Evolutionary conservation across 441 rosid species (phyloP), one percentile per base, ranked within the genome.

Genomic region (Adansonia rubrostipa): DNA sequence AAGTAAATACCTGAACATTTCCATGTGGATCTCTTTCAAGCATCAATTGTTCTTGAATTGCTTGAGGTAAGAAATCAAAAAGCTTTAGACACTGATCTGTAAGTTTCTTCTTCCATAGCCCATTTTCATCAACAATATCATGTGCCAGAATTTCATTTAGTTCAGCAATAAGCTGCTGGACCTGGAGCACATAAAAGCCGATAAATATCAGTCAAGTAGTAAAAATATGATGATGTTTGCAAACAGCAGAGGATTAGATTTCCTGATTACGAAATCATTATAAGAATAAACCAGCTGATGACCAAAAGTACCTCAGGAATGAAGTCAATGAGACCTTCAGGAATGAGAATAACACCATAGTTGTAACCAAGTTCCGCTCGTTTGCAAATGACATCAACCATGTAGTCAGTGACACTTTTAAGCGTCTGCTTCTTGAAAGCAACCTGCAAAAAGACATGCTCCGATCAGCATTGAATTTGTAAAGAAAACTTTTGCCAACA

Each of bases 21-120:
- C 99, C 99, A 78, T 97, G 99, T 50, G 99, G 99, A 84, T 97
- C 99, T 85, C 99, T 91, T 85, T 97, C 99, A 69, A 97, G 97
- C 95, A 97, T 87, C 89, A 97, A 82, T 79, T 97, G 99, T 83
- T 97, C 98, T 84, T 89, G 98, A 88, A 97, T 95, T 48, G 93
- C 92, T 54, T 47, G 9, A 47, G 58, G 19, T 53, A 53, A 53
- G 19, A 53, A 53, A 5, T 53, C 58, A 53, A 53, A 53, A 53
- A 53, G 58, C 58, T 53, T 53, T 53, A 53, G 58, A 15, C 19
- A 53, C 58, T 15, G 58, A 15, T 53, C 19, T 3, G 19, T 53
- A 53, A 53, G 58, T 53, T 53, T 53, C 19, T 53, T 53, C 10
- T 53, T 53, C 19, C 58, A 53, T 53, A 14, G 58, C 4, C 58